phyloP scores from a whole-genome alignment of 257 asterid genomes.

The Fraxinus quadrangulata region DNA sequence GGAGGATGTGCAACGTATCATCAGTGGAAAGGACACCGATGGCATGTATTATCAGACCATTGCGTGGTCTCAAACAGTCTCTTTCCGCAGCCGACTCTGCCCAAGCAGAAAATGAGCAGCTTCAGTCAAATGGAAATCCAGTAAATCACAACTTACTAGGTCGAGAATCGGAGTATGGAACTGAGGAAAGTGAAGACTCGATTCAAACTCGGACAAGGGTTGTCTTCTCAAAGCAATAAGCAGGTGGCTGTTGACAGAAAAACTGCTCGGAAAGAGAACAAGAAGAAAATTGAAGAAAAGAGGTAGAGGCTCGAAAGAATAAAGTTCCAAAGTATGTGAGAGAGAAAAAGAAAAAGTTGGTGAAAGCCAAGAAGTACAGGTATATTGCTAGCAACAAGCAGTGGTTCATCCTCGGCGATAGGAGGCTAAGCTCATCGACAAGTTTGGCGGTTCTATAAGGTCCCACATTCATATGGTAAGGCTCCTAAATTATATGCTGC shows the following conservation, averaged over 20 bases:
- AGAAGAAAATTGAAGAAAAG: constrained; percentile 77
- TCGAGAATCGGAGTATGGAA: constrained; percentile 41
- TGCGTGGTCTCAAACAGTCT: constrained; percentile 75
- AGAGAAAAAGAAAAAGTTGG: constrained; percentile 63
- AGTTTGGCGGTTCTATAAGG: too few relatives aligned
- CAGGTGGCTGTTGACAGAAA: constrained; percentile 57
- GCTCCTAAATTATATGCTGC: too few relatives aligned
- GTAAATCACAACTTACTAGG: constrained; percentile 18
- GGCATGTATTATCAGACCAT: constrained; percentile 84
- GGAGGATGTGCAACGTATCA: constrained; percentile 75
- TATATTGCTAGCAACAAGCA: too few relatives aligned
- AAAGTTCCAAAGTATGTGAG: too few relatives aligned
- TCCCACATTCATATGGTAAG: too few relatives aligned
- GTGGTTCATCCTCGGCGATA: too few relatives aligned
- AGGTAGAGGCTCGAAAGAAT: constrained; percentile 70
- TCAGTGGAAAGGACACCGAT: constrained; percentile 72
- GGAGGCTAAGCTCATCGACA: too few relatives aligned
- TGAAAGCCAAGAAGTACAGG: constrained; percentile 71
- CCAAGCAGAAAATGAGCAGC: constrained; percentile 38
- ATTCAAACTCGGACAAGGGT: constrained; percentile 40
- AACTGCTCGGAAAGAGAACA: constrained; percentile 82
- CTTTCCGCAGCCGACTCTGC: constrained; percentile 49
- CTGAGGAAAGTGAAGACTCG: constrained; percentile 41
- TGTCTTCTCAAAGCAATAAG: constrained; percentile 44
- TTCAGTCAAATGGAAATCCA: constrained; percentile 22